Conservation (phyloP, 192 early-diverging fungal genomes). For the Radiomyces spectabilis region DNA sequence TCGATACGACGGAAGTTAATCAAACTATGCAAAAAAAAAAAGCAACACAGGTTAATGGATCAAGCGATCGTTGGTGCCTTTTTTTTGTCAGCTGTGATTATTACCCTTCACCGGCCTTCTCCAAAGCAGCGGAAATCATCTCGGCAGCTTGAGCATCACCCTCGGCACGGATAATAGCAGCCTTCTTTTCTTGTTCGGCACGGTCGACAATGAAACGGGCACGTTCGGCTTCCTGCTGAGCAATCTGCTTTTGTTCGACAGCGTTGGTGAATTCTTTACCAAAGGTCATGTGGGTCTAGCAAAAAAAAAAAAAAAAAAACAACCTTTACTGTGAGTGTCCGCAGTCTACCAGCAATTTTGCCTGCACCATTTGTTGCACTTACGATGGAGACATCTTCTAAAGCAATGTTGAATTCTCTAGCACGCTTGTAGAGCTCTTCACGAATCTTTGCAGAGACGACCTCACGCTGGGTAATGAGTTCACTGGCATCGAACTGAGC, state of each 20-base stretch:
- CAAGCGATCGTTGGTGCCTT: not conserved
- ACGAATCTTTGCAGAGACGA: constrained; percentile 85
- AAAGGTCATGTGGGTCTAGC: constrained; percentile 94
- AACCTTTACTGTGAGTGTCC: too few relatives aligned
- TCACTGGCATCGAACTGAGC: constrained; percentile 98
- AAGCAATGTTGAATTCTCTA: constrained; percentile 88
- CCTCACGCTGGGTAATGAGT: constrained; percentile 96
- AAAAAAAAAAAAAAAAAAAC: not conserved
- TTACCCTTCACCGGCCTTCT: constrained; percentile 84
- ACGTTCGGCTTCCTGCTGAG: constrained; percentile 99
- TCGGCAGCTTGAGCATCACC: constrained; percentile 96
- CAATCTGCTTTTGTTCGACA: constrained; percentile 98
- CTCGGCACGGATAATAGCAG: constrained; percentile 95
- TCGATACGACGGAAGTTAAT: constrained; percentile 97
- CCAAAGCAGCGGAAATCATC: constrained; percentile 79
- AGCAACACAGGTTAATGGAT: not conserved
- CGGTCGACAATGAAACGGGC: constrained; percentile 94
- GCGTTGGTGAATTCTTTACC: constrained; percentile 98
- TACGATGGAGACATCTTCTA: constrained; percentile 98
- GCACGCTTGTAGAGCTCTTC: constrained; percentile 91
- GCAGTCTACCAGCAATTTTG: too few relatives aligned
- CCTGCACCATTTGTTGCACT: too few relatives aligned
- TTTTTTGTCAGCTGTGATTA: not conserved
- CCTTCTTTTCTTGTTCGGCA: constrained; percentile 97
- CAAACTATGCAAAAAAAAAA: constrained; percentile 26